These are phyloP conservation scores for Pleurozium schreberi DNA, from an alignment of 225 moss, liverwort and hornwort genomes.

Conservation along the genomic window DNA sequence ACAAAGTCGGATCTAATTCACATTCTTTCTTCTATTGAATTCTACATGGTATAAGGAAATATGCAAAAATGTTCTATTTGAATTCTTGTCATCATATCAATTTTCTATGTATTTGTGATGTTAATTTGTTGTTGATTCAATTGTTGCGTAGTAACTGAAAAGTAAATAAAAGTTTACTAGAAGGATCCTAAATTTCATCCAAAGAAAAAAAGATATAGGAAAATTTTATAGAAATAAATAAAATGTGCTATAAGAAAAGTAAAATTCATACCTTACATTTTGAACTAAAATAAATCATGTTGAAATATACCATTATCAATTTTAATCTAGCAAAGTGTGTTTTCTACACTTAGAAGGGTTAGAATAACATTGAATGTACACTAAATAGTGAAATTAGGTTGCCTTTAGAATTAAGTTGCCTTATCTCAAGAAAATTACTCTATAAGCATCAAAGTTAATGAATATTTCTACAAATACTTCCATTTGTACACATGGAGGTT, in stretches of 20 bases:
- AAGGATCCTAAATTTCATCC: neutral
- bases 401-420: too few relatives aligned
- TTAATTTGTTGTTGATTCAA: neutral
- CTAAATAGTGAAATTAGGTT: too few relatives aligned
- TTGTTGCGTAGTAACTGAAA: accelerated
- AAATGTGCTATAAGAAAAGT: neutral
- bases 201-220: neutral
- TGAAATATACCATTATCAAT: neutral
- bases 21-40: neutral
- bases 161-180: neutral
- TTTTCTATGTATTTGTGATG: neutral
- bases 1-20: accelerated
- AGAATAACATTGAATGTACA: neutral
- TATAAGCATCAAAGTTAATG: too few relatives aligned
- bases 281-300: neutral
- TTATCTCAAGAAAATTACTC: too few relatives aligned
- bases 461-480: too few relatives aligned
- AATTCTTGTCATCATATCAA: neutral
- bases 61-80: neutral
- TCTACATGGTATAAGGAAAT: neutral
- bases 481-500: too few relatives aligned
- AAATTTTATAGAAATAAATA: neutral
- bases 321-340: neutral
- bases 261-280: neutral
- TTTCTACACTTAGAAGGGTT: neutral